A percentile compares a stretch with the other conserved stretches of the same genome.
phyloP scores from a whole-genome alignment of 2,329 filamentous ascomycete genomes.

The Phymatotrichopsis omnivora region DNA sequence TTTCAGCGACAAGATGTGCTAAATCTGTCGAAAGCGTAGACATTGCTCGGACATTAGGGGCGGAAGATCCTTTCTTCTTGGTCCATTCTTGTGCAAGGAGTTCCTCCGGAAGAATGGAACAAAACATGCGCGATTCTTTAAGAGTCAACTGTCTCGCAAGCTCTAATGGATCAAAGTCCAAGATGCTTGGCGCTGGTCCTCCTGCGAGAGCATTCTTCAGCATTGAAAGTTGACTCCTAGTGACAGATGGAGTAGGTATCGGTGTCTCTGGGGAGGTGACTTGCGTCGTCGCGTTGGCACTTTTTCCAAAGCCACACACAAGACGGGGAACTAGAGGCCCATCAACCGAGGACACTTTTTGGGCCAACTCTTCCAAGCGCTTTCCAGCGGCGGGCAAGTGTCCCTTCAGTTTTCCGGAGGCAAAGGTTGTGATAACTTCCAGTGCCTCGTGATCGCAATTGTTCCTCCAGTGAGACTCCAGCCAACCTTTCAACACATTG shows the following conservation, averaged over 20 bases:
- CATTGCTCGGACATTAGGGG: slow-evolving; percentile 89
- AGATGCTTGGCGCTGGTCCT: slow-evolving; percentile 57
- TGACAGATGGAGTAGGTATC: slow-evolving; percentile 58
- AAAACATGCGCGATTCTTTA: slow-evolving; percentile 85
- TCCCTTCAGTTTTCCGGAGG: slow-evolving; percentile 56
- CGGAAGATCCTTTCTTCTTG: slow-evolving; percentile 68
- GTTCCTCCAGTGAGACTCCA: slow-evolving; percentile 89
- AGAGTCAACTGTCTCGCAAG: slow-evolving; percentile 85
- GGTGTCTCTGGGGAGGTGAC: slow-evolving; percentile 62
- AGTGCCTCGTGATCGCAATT: slow-evolving; percentile 70
- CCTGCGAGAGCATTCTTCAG: slow-evolving; percentile 61
- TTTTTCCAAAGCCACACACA: slow-evolving; percentile 79
- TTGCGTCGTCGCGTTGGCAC: slow-evolving; percentile 61
- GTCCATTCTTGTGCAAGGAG: slow-evolving; percentile 88
- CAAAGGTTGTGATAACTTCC: slow-evolving; percentile 66
- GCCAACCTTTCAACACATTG: slow-evolving; percentile 94
- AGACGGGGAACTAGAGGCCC: slow-evolving; percentile 70
- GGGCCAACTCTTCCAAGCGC: slow-evolving; percentile 66
- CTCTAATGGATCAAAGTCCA: slow-evolving; percentile 87
- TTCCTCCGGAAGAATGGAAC: slow-evolving; percentile 83
- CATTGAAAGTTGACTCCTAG: slow-evolving; percentile 63
- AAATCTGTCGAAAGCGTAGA: slow-evolving; percentile 84
- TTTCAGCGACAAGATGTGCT: slow-evolving; percentile 85
- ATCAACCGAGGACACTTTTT: slow-evolving; percentile 64
- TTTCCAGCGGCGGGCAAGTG: slow-evolving; percentile 67